Base-by-base conservation (phyloP, 2,329 filamentous ascomycete species). In the Aspergillus unguis region DNA sequence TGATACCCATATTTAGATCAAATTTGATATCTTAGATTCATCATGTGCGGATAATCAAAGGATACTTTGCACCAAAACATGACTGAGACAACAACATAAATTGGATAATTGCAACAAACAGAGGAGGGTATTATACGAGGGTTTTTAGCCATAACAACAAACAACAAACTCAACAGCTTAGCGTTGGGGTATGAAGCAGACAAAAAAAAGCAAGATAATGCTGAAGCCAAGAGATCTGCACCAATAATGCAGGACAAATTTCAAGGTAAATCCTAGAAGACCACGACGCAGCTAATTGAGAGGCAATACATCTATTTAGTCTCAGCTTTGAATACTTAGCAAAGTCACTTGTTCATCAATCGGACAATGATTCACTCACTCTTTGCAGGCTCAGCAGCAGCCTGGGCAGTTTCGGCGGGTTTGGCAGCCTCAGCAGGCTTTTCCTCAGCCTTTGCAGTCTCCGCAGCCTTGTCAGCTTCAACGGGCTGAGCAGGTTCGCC, bases 71-170 rank as follows among this genome's bases (percentile, higher is more conserved):
- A 35, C 35, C 17, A 17, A 17, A 17, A 17, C 17, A 17, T 17
- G 17, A 17, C 17, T 29, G 48, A 45, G 33, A 33, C 42, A 44
- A 47, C 45, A 43, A 40, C 49, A 17, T 17, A 17, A 17, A 17
- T 17, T 17, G 17, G 17, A 17, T 23, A 25, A 25, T 47, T 44
- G 45, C 29, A 50, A 46, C 52, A 36, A 56, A 43, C 38, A 52
- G 35, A 56, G 58, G 40, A 58, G 59, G 58, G 59, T 61, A 61
- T 60, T 57, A 23, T 49, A 49, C 32, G 33, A 45, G 33, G 43
- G 46, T 46, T 44, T 48, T 40, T 46, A 54, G 40, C 54, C 52
- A 51, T 42, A 41, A 46, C 48, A 36, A 35, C 35, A 40, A 38
- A 38, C n/a, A 38, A 41, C 38, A 54, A 48, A 49, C 47, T 49